phyloP scores from a whole-genome alignment of 2,329 filamentous ascomycete genomes.

The Acephala macrosclerotiorum region DNA sequence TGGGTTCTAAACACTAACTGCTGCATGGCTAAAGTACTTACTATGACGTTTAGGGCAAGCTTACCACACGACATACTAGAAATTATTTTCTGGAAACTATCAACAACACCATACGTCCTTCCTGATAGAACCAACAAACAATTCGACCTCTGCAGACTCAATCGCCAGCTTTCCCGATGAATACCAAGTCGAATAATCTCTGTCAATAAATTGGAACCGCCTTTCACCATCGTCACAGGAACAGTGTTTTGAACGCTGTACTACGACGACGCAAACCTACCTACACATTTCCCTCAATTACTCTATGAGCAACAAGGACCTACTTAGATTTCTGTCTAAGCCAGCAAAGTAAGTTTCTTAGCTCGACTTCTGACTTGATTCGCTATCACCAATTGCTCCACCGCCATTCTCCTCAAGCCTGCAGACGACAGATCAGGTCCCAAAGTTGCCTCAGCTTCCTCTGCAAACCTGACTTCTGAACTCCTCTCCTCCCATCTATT shows the following conservation, averaged over 20 bases:
- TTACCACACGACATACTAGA: slow-evolving; percentile 7
- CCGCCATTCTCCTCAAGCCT: neutral
- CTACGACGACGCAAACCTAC: slow-evolving; percentile 30
- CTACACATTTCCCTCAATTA: slow-evolving; percentile 38
- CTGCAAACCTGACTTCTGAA: neutral
- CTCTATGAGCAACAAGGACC: slow-evolving; percentile 92
- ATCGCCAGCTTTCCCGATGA: slow-evolving; percentile 9
- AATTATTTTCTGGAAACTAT: neutral
- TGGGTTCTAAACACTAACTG: neutral
- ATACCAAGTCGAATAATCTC: slow-evolving; percentile 23
- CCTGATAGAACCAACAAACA: neutral
- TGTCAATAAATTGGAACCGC: slow-evolving; percentile 19
- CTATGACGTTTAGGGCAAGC: slow-evolving; percentile 10
- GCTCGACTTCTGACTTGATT: slow-evolving; percentile 13
- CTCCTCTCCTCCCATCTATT: slow-evolving; percentile 13
- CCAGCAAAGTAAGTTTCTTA: slow-evolving; percentile 79
- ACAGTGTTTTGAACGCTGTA: slow-evolving; percentile 34
- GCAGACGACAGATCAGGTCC: neutral
- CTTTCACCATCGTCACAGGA: slow-evolving; percentile 30
- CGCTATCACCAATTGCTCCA: neutral
- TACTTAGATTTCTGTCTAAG: slow-evolving; percentile 92
- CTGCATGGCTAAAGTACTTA: neutral
- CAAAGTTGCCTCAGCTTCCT: neutral
- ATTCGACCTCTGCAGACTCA: neutral
- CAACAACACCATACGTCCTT: neutral